Evolutionary conservation across 805 yeast species (phyloP).

Genomic region (Candida argentea): DNA sequence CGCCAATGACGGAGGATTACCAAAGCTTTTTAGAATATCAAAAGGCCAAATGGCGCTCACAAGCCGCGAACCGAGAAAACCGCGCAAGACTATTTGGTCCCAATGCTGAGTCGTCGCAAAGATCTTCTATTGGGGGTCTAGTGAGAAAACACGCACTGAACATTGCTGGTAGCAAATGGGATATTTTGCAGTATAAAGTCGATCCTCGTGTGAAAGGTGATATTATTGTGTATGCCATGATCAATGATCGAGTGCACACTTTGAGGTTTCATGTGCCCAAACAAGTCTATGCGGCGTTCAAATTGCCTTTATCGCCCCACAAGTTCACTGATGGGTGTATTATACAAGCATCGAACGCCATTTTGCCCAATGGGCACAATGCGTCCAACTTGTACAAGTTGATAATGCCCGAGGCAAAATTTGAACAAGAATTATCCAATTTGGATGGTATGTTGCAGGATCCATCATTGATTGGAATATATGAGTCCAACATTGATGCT

Average conservation of each 20-base stretch:
- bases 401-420: constrained; percentile 58
- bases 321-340: constrained; percentile 37
- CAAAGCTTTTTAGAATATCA: constrained; percentile 60
- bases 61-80: constrained; percentile 60
- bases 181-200: constrained; percentile 58
- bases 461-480: constrained; percentile 54
- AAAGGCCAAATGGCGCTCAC: constrained; percentile 81
- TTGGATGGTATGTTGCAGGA: constrained; percentile 57
- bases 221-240: constrained; percentile 58
- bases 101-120: constrained; percentile 38
- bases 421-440: constrained; percentile 42
- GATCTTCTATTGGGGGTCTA: constrained; percentile 58
- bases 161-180: constrained; percentile 77
- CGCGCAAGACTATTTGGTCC: constrained; percentile 75
- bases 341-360: constrained; percentile 47
- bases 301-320: constrained; percentile 34
- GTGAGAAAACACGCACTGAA: constrained; percentile 70
- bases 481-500: constrained; percentile 62
- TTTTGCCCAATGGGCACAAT: constrained; percentile 61
- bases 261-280: constrained; percentile 69
- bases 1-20: constrained; percentile 59
- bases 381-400: constrained; percentile 47
- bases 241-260: constrained; percentile 64
- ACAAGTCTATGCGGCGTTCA: constrained; percentile 58
- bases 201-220: constrained; percentile 59